A percentile compares a stretch with the other conserved stretches of the same genome.
Evolutionary conservation across 257 asterid species (phyloP).

Genomic region (Avicennia marina): DNA sequence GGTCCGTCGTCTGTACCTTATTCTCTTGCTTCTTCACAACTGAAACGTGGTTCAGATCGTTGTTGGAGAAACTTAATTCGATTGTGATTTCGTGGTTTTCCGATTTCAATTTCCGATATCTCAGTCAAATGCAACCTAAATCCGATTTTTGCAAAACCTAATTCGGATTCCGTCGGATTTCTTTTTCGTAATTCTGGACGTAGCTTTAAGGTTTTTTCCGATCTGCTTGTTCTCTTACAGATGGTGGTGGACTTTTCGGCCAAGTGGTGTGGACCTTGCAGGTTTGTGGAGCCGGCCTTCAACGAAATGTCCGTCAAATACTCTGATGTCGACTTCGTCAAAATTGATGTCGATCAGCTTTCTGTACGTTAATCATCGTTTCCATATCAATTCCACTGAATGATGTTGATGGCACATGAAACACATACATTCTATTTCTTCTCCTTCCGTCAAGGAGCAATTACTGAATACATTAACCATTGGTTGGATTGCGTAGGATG

Average conservation of each 20-base stretch:
- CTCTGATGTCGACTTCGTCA: constrained; percentile 67
- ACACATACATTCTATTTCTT: neutral
- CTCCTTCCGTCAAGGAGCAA: neutral
- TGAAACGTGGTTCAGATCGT: neutral
- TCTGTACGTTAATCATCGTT: constrained; percentile 32
- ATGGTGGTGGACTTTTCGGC: constrained; percentile 87
- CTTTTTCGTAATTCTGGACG: too few relatives aligned
- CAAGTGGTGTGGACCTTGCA: constrained; percentile 96
- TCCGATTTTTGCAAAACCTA: neutral
- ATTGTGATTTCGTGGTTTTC: neutral
- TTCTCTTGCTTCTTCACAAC: neutral
- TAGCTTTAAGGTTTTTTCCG: too few relatives aligned
- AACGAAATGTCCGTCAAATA: constrained; percentile 47
- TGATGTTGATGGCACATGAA: neutral
- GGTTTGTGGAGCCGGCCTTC: constrained; percentile 64
- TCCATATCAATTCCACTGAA: neutral
- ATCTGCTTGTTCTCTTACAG: constrained; percentile 23
- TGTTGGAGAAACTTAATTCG: neutral
- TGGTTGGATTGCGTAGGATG: constrained; percentile 41
- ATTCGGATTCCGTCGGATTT: neutral
- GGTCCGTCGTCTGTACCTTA: constrained; percentile 27
- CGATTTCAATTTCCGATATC: neutral
- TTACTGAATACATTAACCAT: neutral
- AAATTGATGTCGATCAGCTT: constrained; percentile 85
- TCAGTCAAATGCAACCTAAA: neutral